phyloP scores from a whole-genome alignment of 495 filamentous ascomycete genomes.

The Penicillium soppii region DNA sequence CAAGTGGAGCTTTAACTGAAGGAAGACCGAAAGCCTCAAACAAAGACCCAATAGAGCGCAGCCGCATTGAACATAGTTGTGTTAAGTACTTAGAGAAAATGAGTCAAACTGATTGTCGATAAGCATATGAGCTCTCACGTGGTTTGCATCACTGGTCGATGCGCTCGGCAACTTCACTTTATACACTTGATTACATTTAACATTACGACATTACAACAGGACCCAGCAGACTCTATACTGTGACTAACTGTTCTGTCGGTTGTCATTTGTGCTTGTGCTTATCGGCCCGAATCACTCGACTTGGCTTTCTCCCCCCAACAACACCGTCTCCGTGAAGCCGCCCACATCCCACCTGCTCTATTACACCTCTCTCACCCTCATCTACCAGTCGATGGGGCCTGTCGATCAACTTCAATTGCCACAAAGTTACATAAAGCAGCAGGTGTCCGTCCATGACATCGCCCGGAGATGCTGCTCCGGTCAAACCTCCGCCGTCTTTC shows the following conservation, averaged over 20 bases:
- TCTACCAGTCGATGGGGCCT: conserved; percentile 38
- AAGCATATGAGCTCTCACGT: conserved; percentile 28
- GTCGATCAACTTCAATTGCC: conserved; percentile 12
- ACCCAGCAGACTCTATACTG: not conserved
- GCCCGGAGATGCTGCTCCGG: conserved; percentile 59
- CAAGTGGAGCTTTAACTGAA: conserved; percentile 13
- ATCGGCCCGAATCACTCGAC: conserved; percentile 22
- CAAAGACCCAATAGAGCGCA: conserved; percentile 14
- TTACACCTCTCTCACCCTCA: conserved; percentile 3
- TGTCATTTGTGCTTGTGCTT: not conserved
- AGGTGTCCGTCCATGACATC: conserved; percentile 62
- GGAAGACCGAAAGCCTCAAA: conserved; percentile 17
- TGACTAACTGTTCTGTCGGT: not conserved
- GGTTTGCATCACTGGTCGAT: conserved; percentile 21
- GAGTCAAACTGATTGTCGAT: conserved; percentile 23
- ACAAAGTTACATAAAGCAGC: conserved; percentile 22
- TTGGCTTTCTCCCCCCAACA: conserved; percentile 29
- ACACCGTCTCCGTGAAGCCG: conserved; percentile 14
- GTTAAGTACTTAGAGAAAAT: conserved; percentile 2
- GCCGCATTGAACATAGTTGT: conserved; percentile 22
- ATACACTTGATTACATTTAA: not conserved
- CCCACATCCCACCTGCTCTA: conserved; percentile 9
- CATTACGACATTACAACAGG: not conserved
- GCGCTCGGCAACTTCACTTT: conserved; percentile 1
- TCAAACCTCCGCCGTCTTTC: conserved; percentile 60